These are phyloP conservation scores for Solanum hybrid DNA, from an alignment of 305 asterid species.

Conservation along the genomic window DNA sequence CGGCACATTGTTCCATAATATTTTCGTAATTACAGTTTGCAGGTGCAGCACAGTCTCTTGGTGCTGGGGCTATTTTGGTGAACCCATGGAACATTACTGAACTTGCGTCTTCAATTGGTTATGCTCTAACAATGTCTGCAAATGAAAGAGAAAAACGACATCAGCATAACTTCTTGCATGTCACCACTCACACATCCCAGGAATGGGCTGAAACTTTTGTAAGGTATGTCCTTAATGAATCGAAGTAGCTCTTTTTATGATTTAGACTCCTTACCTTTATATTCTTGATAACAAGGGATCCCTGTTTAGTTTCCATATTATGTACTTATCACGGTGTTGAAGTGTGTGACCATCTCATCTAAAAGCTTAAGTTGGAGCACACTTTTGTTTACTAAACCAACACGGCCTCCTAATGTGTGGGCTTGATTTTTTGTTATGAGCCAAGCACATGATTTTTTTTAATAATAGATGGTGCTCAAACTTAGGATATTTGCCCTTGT, in stretches of 20 bases:
- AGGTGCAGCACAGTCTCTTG: constrained; percentile 94
- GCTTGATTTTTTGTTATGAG: background rate
- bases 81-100: constrained; percentile 93
- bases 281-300: background rate
- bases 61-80: constrained; percentile 88
- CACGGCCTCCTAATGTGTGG: background rate
- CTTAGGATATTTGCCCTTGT: background rate
- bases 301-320: background rate
- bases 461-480: background rate
- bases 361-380: background rate
- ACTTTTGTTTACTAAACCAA: background rate
- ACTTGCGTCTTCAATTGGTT: constrained; percentile 71
- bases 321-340: background rate
- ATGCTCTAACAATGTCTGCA: constrained; percentile 76
- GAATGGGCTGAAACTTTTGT: constrained; percentile 97
- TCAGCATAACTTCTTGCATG: constrained; percentile 71
- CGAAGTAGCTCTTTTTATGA: background rate
- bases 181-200: constrained; percentile 82
- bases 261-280: background rate
- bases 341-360: background rate
- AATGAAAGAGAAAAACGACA: constrained; percentile 85
- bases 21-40: constrained; percentile 50
- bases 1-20: background rate
- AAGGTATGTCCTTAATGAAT: constrained; percentile 33
- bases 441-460: background rate